A percentile compares a stretch with the other conserved stretches of the same genome.
phyloP scores from a whole-genome alignment of 805 yeast species.

The Komagataella mondaviorum region DNA sequence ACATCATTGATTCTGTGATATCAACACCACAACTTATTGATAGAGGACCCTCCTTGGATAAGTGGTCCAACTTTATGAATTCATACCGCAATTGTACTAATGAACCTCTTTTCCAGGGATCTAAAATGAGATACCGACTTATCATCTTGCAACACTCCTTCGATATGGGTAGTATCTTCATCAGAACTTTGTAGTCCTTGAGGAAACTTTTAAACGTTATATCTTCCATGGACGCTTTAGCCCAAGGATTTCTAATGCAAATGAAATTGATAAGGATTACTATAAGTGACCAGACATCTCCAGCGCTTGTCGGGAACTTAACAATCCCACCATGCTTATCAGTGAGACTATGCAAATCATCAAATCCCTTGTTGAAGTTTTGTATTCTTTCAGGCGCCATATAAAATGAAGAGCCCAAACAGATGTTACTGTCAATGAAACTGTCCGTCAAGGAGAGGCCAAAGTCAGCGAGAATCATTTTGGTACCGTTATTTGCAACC shows the following conservation, averaged over 20 bases:
- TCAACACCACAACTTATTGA: constrained; percentile 5
- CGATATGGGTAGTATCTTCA: constrained; percentile 63
- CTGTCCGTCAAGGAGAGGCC: constrained; percentile 66
- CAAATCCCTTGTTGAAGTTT: constrained; percentile 24
- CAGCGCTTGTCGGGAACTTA: constrained; percentile 51
- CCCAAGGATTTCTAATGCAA: constrained; percentile 86
- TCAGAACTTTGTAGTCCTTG: constrained; percentile 38
- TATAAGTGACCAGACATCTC: constrained; percentile 84
- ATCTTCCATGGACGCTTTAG: constrained; percentile 58
- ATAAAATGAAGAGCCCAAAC: constrained; percentile 80
- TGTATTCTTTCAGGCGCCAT: constrained; percentile 79
- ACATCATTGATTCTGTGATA: constrained; percentile 8
- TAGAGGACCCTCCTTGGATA: constrained; percentile 20
- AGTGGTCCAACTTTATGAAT: constrained; percentile 15
- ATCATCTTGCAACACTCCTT: constrained; percentile 42
- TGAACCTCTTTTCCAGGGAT: constrained; percentile 34
- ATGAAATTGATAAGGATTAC: constrained; percentile 68
- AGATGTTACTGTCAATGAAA: constrained; percentile 50
- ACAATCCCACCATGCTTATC: constrained; percentile 12
- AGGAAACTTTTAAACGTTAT: constrained; percentile 53
- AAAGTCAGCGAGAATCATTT: constrained; percentile 67
- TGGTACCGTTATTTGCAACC: constrained; percentile 41
- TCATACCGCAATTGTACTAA: constrained; percentile 25
- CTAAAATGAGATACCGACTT: constrained; percentile 25
- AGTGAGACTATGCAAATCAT: constrained; percentile 5